Evolutionary conservation across 2,329 filamentous ascomycete genomes (phyloP).

Genomic region (Domatiomyces catenatus): DNA sequence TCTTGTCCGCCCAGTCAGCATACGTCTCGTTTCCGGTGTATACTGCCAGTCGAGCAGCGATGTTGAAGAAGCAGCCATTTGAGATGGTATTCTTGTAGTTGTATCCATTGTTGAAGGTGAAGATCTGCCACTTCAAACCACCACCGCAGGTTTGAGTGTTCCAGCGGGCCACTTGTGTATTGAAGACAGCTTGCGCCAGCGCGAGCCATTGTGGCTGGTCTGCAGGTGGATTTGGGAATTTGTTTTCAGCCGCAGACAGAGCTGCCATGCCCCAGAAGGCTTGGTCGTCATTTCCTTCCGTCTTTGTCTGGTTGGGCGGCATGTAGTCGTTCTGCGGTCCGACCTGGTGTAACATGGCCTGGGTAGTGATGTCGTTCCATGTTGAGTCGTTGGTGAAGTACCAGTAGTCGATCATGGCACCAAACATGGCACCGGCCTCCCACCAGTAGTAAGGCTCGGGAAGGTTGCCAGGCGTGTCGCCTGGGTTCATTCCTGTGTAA

Average conservation of each 20-base stretch:
- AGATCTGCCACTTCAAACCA: slow-evolving; percentile 76
- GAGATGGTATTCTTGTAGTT: slow-evolving; percentile 44
- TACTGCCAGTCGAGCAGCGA: slow-evolving; percentile 52
- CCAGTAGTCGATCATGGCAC: slow-evolving; percentile 67
- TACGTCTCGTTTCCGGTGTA: slow-evolving; percentile 73
- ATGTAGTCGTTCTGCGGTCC: slow-evolving; percentile 62
- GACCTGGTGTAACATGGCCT: slow-evolving; percentile 60
- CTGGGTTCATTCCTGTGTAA: slow-evolving; percentile 35
- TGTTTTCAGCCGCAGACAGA: slow-evolving; percentile 62
- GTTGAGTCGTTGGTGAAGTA: slow-evolving; percentile 59
- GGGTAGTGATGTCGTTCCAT: slow-evolving; percentile 52
- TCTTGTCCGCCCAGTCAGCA: slow-evolving; percentile 54
- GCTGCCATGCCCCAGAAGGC: slow-evolving; percentile 77
- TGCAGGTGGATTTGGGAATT: slow-evolving; percentile 51
- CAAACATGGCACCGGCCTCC: slow-evolving; percentile 60
- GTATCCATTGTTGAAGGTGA: slow-evolving; percentile 56
- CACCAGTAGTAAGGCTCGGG: slow-evolving; percentile 45
- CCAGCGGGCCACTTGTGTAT: slow-evolving; percentile 59
- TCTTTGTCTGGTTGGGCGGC: slow-evolving; percentile 41
- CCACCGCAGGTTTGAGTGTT: slow-evolving; percentile 51
- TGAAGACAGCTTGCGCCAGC: slow-evolving; percentile 64
- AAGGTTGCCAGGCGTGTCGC: slow-evolving; percentile 36
- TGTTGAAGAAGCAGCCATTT: slow-evolving; percentile 43
- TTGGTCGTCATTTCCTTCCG: slow-evolving; percentile 41
- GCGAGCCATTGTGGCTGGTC: slow-evolving; percentile 60